Base-by-base conservation (phyloP, 331 rosid genomes). In the Quercus lobata region DNA sequence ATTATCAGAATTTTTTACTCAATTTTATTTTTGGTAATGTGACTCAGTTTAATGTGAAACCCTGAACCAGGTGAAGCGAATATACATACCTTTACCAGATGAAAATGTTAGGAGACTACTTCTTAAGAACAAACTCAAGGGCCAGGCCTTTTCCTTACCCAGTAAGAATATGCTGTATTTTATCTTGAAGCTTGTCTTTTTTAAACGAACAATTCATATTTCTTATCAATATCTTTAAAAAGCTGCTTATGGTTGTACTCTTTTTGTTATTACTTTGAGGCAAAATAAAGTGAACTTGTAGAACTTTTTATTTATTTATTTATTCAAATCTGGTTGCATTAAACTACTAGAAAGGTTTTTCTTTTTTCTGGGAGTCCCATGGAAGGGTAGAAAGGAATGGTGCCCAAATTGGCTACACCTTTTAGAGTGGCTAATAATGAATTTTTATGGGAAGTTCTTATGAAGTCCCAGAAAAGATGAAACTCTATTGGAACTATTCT, bases 141-240 rank as follows among this genome's bases (percentile, higher is more conserved):
- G 97, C 84, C 98, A 95, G 86, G 89, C 98, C 16, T 95, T 81
- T 86, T 91, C 98, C 76, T 85, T 95, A 87, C 96, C 99, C 46
- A 80, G 99, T 95, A 87, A 91, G 97, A 80, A 76, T 44, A 19
- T 46, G 62, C n/a, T 60, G 55, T 71, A 55, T 25, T 53, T 75
- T 46, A 27, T 72, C 35, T 62, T 73, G 27, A 15, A 70, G 34
- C 70, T 69, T 21, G 11, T 76, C 37, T 44, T 56, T 32, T 69
- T 27, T 30, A 76, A 27, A 76, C 57, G 8, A 19, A 29, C 74
- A 25, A 32, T 25, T 65, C 61, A 19, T 22, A 15, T 55, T 74
- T 2, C 73, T 66, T 37, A 27, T 84, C 70, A 60, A 18, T 34
- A 76, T 60, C 18, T 74, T 18, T 63, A 68, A 30, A 68, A 77